Evolutionary conservation across 108 stramenopile species (phyloP).

Genomic region (Pseudonitzschia pungens): DNA sequence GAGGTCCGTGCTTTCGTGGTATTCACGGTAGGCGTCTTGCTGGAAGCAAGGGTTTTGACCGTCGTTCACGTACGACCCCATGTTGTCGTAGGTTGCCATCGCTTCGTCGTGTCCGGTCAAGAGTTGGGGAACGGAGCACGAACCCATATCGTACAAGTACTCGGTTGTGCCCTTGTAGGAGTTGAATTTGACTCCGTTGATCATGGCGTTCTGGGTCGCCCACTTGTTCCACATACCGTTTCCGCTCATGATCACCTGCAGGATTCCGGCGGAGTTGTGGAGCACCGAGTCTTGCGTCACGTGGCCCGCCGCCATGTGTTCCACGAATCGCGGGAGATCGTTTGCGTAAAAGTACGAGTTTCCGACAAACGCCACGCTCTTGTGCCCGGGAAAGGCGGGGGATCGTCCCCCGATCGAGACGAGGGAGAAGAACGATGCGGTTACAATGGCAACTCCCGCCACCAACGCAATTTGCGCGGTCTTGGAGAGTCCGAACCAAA

Average conservation of each 20-base stretch:
- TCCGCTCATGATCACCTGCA: conserved; percentile 42
- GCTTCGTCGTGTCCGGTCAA: conserved; percentile 40
- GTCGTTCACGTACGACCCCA: conserved; percentile 45
- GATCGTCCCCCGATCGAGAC: conserved; percentile 6
- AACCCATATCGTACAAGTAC: conserved; percentile 52
- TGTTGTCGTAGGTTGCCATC: conserved; percentile 28
- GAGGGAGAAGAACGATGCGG: neutral
- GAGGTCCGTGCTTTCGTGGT: conserved; percentile 11
- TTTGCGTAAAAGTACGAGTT: conserved; percentile 54
- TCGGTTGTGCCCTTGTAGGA: conserved; percentile 15
- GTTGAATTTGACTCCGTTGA: conserved; percentile 20
- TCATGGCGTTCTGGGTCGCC: conserved; percentile 36
- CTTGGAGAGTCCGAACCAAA: conserved; percentile 12
- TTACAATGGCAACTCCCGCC: conserved; percentile 10
- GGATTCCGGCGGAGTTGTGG: conserved; percentile 33
- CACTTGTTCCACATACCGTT: conserved; percentile 62
- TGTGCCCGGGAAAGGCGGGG: neutral
- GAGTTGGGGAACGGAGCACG: conserved; percentile 56
- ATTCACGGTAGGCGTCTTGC: conserved; percentile 38
- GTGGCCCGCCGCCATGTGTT: conserved; percentile 21
- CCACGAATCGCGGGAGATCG: conserved; percentile 56
- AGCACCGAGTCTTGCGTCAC: conserved; percentile 54
- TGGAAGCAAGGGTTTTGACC: conserved; percentile 54
- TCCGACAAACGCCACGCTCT: conserved; percentile 52
- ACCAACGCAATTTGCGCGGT: neutral